Conservation (phyloP, 495 filamentous ascomycete genomes). For the Xylaria curta region DNA sequence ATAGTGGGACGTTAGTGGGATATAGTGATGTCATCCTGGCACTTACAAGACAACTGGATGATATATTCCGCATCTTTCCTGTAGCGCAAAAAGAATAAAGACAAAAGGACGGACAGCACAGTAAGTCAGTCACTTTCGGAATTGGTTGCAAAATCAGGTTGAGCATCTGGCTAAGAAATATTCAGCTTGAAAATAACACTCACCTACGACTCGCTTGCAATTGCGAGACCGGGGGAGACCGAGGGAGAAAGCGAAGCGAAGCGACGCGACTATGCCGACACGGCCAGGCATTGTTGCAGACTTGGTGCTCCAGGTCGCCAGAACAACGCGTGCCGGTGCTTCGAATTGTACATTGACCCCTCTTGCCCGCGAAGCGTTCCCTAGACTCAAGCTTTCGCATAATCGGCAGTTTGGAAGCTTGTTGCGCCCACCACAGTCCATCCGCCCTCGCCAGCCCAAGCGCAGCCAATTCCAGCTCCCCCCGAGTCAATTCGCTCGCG, state of each 20-base stretch:
- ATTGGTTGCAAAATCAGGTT: neutral
- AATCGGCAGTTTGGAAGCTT: conserved; percentile 30
- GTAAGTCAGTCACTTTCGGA: neutral
- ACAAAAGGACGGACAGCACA: neutral
- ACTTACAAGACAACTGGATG: conserved; percentile 2
- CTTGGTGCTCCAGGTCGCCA: conserved; percentile 22
- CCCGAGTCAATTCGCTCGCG: conserved; percentile 34
- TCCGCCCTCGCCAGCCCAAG: conserved; percentile 18
- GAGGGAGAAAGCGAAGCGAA: neutral
- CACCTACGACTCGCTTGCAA: neutral
- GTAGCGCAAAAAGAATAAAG: neutral
- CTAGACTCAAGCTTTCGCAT: neutral
- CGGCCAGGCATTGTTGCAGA: conserved; percentile 14
- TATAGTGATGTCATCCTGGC: conserved; percentile 14
- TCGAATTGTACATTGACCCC: no score
- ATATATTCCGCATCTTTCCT: neutral
- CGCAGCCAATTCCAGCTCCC: conserved; percentile 28
- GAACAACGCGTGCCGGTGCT: neutral
- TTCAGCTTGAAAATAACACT: neutral
- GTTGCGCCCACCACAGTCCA: conserved; percentile 25
- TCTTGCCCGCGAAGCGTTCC: neutral
- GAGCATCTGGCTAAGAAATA: neutral
- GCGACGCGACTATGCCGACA: conserved; percentile 24
- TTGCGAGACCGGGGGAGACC: neutral
- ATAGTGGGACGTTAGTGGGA: neutral